A percentile compares a stretch with the other conserved stretches of the same genome.
Evolutionary conservation across 257 asterid genomes (phyloP).

Genomic region (Anisodus tanguticus): DNA sequence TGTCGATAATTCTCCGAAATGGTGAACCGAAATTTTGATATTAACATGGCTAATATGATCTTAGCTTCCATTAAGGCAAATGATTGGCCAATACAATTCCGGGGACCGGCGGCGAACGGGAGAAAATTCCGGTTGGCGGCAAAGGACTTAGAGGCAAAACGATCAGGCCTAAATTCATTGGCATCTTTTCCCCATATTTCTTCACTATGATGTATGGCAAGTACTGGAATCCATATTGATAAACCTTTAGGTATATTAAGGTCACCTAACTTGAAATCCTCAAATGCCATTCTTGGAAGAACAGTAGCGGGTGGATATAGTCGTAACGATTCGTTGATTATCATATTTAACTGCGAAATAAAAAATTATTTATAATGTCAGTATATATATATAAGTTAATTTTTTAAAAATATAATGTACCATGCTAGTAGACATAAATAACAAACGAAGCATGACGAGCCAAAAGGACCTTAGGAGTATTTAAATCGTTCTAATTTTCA

Average conservation of each 20-base stretch:
- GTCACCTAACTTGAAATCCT: constrained; percentile 80
- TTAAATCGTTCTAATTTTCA: constrained; percentile 24
- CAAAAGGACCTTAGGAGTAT: not conserved
- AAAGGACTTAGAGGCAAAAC: constrained; percentile 58
- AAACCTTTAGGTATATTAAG: constrained; percentile 85
- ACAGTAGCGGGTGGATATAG: constrained; percentile 89
- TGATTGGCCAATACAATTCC: constrained; percentile 88
- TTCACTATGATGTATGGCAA: constrained; percentile 82
- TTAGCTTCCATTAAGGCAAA: constrained; percentile 96
- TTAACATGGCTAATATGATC: constrained; percentile 82
- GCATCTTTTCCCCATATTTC: constrained; percentile 93
- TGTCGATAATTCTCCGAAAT: constrained; percentile 82
- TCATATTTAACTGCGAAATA: constrained; percentile 65
- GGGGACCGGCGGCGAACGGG: constrained; percentile 91
- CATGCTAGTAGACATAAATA: constrained; percentile 5
- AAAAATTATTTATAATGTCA: not conserved
- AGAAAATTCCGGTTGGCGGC: constrained; percentile 68
- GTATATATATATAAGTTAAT: not conserved
- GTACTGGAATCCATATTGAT: constrained; percentile 92
- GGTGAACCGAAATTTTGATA: constrained; percentile 68
- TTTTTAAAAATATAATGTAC: no score
- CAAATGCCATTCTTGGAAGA: constrained; percentile 94
- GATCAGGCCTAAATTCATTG: constrained; percentile 73
- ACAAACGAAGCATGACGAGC: constrained; percentile 26
- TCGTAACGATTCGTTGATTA: constrained; percentile 82